Evolutionary conservation across 139 green algal genomes (phyloP).

Genomic region (Coelastrella sp.): DNA sequence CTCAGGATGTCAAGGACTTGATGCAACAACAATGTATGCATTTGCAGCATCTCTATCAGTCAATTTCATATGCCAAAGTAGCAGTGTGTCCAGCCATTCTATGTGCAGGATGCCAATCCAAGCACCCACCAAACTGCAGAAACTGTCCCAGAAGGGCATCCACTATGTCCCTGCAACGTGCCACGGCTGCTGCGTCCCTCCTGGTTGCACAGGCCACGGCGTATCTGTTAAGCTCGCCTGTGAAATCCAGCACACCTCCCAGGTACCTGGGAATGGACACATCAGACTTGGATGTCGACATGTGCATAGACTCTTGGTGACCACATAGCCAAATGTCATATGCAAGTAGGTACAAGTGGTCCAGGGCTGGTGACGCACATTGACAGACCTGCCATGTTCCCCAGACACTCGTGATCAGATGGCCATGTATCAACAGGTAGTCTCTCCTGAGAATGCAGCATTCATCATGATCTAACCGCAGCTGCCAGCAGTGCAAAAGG

Average conservation of each 20-base stretch:
- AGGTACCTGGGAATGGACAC: conserved; percentile 53
- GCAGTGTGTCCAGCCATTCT: neutral
- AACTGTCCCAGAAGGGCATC: conserved; percentile 76
- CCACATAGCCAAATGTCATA: no score
- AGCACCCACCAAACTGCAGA: conserved; percentile 57
- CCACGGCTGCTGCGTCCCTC: conserved; percentile 72
- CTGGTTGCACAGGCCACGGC: conserved; percentile 70
- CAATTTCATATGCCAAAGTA: neutral
- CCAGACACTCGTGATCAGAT: no score
- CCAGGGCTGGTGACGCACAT: no score
- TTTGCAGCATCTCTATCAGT: neutral
- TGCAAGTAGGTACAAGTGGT: no score
- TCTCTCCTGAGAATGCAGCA: no score
- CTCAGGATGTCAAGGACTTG: neutral
- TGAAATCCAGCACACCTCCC: conserved; percentile 85
- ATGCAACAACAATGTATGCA: neutral
- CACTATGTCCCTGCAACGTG: conserved; percentile 69
- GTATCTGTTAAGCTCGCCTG: conserved; percentile 84
- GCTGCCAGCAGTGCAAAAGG: no score
- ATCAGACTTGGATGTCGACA: no score
- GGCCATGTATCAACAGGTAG: no score
- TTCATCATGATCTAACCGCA: no score
- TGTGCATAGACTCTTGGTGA: no score
- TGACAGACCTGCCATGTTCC: no score
- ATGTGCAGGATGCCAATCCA: neutral